These are phyloP conservation scores for Nicotiana knightiana DNA, from an alignment of 257 asterid genomes.

Conservation along the genomic window DNA sequence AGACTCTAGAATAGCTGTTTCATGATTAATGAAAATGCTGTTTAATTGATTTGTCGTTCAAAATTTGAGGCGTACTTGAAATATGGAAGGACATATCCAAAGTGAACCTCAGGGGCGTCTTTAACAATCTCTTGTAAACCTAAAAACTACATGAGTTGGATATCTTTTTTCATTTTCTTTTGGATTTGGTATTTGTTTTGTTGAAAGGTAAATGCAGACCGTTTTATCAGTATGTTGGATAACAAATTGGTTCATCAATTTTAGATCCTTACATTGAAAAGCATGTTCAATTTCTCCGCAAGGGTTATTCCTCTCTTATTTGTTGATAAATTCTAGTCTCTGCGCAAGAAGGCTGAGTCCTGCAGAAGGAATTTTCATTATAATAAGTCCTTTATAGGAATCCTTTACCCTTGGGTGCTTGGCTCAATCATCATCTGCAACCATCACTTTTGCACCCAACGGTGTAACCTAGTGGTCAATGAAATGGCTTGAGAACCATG, in stretches of 20 bases:
- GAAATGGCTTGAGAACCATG: no score
- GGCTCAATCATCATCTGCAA: neutral
- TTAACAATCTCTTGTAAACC: neutral
- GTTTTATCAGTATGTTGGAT: neutral
- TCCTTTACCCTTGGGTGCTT: neutral
- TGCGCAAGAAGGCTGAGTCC: neutral
- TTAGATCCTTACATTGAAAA: neutral
- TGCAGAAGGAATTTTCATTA: neutral
- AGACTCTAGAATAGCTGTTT: neutral
- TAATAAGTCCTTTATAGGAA: neutral
- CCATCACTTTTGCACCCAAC: neutral
- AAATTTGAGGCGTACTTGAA: neutral
- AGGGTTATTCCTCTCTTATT: conserved; percentile 2
- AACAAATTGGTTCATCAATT: neutral
- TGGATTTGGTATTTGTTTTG: neutral
- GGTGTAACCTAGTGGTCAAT: no score
- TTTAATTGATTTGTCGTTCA: neutral
- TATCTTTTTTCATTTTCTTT: neutral
- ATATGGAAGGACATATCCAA: neutral
- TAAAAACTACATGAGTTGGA: neutral
- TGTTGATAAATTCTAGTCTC: neutral
- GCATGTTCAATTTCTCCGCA: neutral
- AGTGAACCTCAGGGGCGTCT: neutral
- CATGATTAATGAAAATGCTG: conserved; percentile 1
- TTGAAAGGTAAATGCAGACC: neutral